Evolutionary conservation across 2,329 filamentous ascomycete species (phyloP), one percentile per base, ranked within the genome.

Genomic region (Nigrospora oryzae): DNA sequence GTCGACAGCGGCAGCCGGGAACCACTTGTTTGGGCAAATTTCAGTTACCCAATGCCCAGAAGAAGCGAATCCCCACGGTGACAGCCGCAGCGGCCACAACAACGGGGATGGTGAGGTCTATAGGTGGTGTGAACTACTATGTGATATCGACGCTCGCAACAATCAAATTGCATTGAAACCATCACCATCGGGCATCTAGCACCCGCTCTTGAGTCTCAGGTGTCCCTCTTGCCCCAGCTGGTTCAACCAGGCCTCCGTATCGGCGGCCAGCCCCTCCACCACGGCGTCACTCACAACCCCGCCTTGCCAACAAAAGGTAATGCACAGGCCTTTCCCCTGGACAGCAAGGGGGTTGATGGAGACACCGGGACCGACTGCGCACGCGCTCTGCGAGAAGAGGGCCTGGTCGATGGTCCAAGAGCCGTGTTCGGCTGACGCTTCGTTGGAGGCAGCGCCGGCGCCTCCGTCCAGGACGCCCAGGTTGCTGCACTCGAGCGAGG

Each of bases 401-500:
- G 48, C 56, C 37, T 41, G 42, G 40, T 47, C 49, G 8, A 60
- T 53, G 17, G 39, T 46, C 58, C 58, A 61, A 10, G 23, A 7
- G 23, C 7, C 23, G 23, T 4, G 10, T 32, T 44, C 6, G 11
- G 31, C 15, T 41, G n/a, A 34, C 8, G 2, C 19, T 14, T 7
- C 23, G 3, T 13, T 19, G 19, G 6, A 10, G 13, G 5, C 10
- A 40, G 40, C 15, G 30, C 30, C 7, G 31, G 37, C 13, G 11
- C 16, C n/a, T 4, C 51, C 57, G 38, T 59, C 54, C 1, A 61
- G 32, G 7, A 49, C 53, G 7, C 59, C 59, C 2, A 62, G 44
- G 45, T 62, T 62, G 17, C 54, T 58, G 10, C 60, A 50, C 15
- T 48, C 43, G 51, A 55, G 55, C 1, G 51, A 49, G 12, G 46